Evolutionary conservation across 805 yeast genomes (phyloP).

Genomic region (Kluyveromyces aestuarii): DNA sequence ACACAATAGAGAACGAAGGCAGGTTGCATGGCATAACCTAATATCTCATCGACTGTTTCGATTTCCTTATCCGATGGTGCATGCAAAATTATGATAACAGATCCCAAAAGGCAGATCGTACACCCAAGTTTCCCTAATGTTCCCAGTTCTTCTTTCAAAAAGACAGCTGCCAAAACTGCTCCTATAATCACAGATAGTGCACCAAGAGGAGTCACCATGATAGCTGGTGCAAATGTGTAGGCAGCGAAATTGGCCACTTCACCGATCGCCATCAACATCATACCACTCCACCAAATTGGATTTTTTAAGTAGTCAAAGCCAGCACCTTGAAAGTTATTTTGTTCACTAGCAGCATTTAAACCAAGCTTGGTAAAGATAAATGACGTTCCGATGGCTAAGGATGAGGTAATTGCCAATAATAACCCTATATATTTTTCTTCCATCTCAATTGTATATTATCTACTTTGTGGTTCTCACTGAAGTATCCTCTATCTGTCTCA

Average conservation of each 20-base stretch:
- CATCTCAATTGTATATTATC: slow-evolving; percentile 16
- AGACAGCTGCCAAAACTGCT: slow-evolving; percentile 79
- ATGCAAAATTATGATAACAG: slow-evolving; percentile 78
- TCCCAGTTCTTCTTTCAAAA: slow-evolving; percentile 80
- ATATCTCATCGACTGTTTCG: slow-evolving; percentile 78
- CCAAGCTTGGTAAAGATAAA: slow-evolving; percentile 88
- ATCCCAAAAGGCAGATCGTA: slow-evolving; percentile 81
- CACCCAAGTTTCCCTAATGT: slow-evolving; percentile 87
- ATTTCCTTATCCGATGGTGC: slow-evolving; percentile 94
- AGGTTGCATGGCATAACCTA: slow-evolving; percentile 70
- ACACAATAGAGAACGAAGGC: slow-evolving; percentile 60
- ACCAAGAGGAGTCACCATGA: slow-evolving; percentile 84
- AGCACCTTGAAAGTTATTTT: slow-evolving; percentile 52
- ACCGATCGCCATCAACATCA: slow-evolving; percentile 82
- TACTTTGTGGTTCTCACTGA: not conserved
- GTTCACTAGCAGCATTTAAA: slow-evolving; percentile 57
- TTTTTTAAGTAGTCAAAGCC: slow-evolving; percentile 72
- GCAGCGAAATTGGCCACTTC: slow-evolving; percentile 92
- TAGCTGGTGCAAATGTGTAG: slow-evolving; percentile 90
- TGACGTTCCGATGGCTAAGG: slow-evolving; percentile 83
- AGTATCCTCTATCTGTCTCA: not conserved
- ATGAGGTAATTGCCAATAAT: slow-evolving; percentile 77
- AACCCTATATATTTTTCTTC: slow-evolving; percentile 87
- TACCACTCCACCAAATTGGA: slow-evolving; percentile 94
- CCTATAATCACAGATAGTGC: slow-evolving; percentile 88